phyloP scores from a whole-genome alignment of 352 stramenopile genomes.

The Phytophthora melonis region DNA sequence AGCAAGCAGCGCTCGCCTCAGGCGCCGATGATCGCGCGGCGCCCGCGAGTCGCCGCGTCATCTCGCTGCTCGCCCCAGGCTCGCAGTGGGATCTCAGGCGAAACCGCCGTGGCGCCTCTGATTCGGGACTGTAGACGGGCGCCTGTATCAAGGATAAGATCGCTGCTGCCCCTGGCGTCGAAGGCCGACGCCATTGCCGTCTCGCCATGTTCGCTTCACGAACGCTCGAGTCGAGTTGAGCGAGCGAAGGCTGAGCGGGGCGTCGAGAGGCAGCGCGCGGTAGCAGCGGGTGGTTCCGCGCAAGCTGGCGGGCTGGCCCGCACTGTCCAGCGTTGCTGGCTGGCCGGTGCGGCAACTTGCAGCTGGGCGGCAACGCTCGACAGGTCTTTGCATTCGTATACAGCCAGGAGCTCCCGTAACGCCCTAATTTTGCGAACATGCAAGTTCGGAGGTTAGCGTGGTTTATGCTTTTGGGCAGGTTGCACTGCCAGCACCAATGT shows the following conservation, averaged over 20 bases:
- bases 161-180: neutral
- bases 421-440: neutral
- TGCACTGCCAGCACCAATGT: too few relatives aligned
- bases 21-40: neutral
- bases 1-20: neutral
- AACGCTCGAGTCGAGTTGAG: too few relatives aligned
- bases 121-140: neutral
- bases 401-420: conserved; percentile 28
- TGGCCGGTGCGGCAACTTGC: neutral
- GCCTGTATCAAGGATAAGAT: conserved; percentile 6
- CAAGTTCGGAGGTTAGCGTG: too few relatives aligned
- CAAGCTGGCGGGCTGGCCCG: too few relatives aligned
- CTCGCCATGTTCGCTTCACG: too few relatives aligned
- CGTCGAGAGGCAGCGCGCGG: too few relatives aligned
- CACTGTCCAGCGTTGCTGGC: too few relatives aligned
- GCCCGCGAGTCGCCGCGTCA: neutral
- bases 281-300: too few relatives aligned
- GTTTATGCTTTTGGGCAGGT: too few relatives aligned
- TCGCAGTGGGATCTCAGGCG: conserved; percentile 1
- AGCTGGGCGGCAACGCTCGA: neutral
- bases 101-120: conserved; percentile 5
- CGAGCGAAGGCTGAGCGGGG: too few relatives aligned
- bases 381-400: conserved; percentile 16
- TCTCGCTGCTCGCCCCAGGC: neutral
- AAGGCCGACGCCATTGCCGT: neutral